These are phyloP conservation scores for Termitomyces sp. DNA, from an alignment of 768 basidiomycete genomes.

Conservation along the genomic window DNA sequence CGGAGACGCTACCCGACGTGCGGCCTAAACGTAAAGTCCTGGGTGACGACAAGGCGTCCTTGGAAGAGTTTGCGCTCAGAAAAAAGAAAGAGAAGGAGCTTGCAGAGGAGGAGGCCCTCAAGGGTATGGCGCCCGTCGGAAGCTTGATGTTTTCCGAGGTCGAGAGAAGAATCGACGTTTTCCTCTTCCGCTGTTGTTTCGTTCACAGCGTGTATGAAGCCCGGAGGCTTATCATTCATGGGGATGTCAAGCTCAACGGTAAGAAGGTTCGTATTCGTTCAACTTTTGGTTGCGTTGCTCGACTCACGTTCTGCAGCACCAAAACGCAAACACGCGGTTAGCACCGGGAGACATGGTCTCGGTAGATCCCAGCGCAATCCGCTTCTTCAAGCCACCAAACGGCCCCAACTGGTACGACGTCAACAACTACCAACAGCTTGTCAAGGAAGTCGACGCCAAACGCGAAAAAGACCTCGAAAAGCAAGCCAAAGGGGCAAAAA, in stretches of 20 bases:
- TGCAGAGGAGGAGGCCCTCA: constrained; percentile 48
- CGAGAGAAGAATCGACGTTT: constrained; percentile 91
- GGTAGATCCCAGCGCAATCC: constrained; percentile 77
- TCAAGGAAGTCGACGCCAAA: constrained; percentile 6
- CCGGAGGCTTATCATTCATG: constrained; percentile 79
- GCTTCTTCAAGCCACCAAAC: constrained; percentile 52
- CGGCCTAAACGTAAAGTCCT: constrained; percentile 50
- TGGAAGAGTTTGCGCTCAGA: constrained; percentile 60
- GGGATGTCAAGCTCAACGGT: constrained; percentile 86
- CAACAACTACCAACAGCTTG: constrained; percentile 17
- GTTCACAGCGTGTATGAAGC: constrained; percentile 90
- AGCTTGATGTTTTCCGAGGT: constrained; percentile 94
- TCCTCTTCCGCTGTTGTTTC: constrained; percentile 88
- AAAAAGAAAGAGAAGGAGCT: constrained; percentile 45
- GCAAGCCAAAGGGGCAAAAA: background rate
- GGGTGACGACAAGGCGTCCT: constrained; percentile 39
- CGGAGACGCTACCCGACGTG: constrained; percentile 80
- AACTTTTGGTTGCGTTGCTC: background rate
- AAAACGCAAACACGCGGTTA: constrained; percentile 79
- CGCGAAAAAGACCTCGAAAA: background rate
- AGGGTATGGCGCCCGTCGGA: constrained; percentile 83
- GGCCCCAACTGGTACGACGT: constrained; percentile 32
- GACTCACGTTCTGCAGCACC: constrained; percentile 48
- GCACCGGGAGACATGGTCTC: constrained; percentile 95
- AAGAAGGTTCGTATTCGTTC: constrained; percentile 53